Evolutionary conservation across 495 filamentous ascomycete species (phyloP).

Genomic region (Aspergillus bridgeri): DNA sequence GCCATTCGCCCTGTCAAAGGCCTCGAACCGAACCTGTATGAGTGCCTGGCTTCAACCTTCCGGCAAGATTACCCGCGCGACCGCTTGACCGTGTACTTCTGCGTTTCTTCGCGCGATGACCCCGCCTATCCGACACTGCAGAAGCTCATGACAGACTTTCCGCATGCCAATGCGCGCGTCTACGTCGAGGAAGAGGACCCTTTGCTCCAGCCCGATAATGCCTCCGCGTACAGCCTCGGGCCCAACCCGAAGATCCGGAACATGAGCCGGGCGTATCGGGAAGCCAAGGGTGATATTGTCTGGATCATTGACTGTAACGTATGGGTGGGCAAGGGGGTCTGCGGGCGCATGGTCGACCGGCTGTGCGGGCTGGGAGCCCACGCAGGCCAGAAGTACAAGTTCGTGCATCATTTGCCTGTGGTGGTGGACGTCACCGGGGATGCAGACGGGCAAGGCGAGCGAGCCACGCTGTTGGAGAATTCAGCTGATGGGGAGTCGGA

Average conservation of each 20-base stretch:
- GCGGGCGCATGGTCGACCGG: slow-evolving; percentile 81
- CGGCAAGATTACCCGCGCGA: slow-evolving; percentile 72
- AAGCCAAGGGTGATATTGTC: slow-evolving; percentile 84
- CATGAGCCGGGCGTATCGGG: slow-evolving; percentile 91
- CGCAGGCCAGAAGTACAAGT: slow-evolving; percentile 69
- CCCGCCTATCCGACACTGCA: slow-evolving; percentile 73
- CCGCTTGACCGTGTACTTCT: slow-evolving; percentile 80
- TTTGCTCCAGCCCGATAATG: slow-evolving; percentile 50
- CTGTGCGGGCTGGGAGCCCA: slow-evolving; percentile 62
- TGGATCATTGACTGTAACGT: slow-evolving; percentile 98
- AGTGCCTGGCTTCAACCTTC: slow-evolving; percentile 90
- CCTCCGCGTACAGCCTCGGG: slow-evolving; percentile 60
- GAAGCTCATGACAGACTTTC: slow-evolving; percentile 67
- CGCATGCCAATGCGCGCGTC: slow-evolving; percentile 67
- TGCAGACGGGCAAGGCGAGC: slow-evolving; percentile 31
- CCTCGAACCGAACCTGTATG: slow-evolving; percentile 83
- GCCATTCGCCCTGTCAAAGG: slow-evolving; percentile 93
- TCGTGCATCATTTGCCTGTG: slow-evolving; percentile 91
- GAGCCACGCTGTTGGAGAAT: slow-evolving; percentile 40
- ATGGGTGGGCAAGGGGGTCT: slow-evolving; percentile 78
- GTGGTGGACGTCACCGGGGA: slow-evolving; percentile 66
- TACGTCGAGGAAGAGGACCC: slow-evolving; percentile 89
- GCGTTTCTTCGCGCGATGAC: slow-evolving; percentile 72
- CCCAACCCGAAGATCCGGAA: slow-evolving; percentile 99
- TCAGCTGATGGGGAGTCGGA: not conserved